Evolutionary conservation across 441 rosid species (phyloP).

Genomic region (Gossypium gossypioides): DNA sequence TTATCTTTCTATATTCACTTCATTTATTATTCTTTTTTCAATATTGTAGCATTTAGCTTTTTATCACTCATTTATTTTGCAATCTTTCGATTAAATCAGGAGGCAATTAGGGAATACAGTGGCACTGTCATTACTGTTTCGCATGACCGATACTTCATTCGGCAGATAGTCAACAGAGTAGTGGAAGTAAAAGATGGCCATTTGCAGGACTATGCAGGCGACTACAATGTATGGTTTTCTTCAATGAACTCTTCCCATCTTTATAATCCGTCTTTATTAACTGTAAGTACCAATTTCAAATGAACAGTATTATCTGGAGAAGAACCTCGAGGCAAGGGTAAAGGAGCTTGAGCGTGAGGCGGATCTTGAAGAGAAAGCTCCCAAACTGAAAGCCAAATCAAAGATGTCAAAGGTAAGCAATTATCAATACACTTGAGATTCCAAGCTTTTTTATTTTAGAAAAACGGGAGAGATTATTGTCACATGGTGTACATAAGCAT

Average conservation of each 20-base stretch:
- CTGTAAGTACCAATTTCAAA: not conserved
- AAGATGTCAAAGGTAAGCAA: slow-evolving; percentile 77
- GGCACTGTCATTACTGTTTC: slow-evolving; percentile 86
- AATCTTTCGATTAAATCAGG: slow-evolving; percentile 34
- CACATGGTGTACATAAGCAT: not conserved
- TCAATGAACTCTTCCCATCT: not conserved
- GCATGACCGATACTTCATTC: slow-evolving; percentile 81
- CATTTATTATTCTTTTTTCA: not conserved
- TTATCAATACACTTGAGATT: not conserved
- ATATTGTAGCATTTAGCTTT: not conserved
- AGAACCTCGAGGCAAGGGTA: slow-evolving; percentile 75
- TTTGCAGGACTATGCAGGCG: slow-evolving; percentile 74
- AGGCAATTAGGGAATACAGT: slow-evolving; percentile 72
- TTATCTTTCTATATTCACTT: not conserved
- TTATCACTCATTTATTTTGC: not conserved
- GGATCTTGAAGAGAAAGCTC: slow-evolving; percentile 76
- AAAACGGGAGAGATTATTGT: not conserved
- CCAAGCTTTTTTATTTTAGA: not conserved
- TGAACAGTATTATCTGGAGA: slow-evolving; percentile 86
- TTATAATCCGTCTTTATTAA: not conserved
- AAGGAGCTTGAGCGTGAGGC: slow-evolving; percentile 68
- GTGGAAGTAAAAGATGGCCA: slow-evolving; percentile 60
- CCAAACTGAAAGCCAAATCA: slow-evolving; percentile 83
- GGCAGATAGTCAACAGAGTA: slow-evolving; percentile 91
- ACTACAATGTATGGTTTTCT: slow-evolving; percentile 38